Evolutionary conservation across 768 basidiomycete genomes (phyloP).

Genomic region (Termitomyces sp.): DNA sequence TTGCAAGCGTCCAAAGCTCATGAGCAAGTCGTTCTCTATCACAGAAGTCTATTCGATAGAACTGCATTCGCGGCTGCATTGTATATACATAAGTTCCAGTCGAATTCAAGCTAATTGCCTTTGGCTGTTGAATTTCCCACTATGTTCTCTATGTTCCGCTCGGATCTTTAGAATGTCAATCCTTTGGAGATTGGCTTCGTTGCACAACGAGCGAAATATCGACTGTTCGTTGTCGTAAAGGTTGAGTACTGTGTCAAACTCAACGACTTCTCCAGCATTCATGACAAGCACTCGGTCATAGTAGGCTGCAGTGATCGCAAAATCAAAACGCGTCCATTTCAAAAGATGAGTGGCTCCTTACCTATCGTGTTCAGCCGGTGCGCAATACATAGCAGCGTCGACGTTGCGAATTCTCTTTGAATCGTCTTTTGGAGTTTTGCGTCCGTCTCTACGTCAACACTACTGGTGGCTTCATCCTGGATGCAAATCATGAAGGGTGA

Average conservation of each 20-base stretch:
- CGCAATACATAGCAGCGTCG: conserved; percentile 57
- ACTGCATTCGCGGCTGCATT: no score
- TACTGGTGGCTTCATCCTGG: conserved; percentile 63
- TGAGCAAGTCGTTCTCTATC: no score
- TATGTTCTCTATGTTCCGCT: conserved; percentile 24
- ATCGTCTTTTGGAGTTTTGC: conserved; percentile 62
- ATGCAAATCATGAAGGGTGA: background rate
- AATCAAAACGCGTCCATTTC: conserved; percentile 7
- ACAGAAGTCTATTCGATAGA: no score
- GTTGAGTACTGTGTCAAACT: conserved; percentile 70
- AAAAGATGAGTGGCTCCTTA: conserved; percentile 18
- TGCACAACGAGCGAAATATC: conserved; percentile 68
- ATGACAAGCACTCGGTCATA: conserved; percentile 73
- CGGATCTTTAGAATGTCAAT: conserved; percentile 54
- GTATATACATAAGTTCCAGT: no score
- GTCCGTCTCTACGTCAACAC: conserved; percentile 61
- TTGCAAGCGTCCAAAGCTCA: no score
- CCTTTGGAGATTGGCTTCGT: conserved; percentile 56
- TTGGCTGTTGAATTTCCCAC: background rate
- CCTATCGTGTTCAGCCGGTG: conserved; percentile 59
- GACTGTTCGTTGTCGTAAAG: conserved; percentile 59
- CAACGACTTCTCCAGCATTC: conserved; percentile 66
- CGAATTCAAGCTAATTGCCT: background rate
- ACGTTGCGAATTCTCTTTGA: conserved; percentile 52
- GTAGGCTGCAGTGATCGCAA: conserved; percentile 35